These are phyloP conservation scores for Botrytis cinerea DNA, from an alignment of 2,329 filamentous ascomycete genomes.

Conservation along the genomic window DNA sequence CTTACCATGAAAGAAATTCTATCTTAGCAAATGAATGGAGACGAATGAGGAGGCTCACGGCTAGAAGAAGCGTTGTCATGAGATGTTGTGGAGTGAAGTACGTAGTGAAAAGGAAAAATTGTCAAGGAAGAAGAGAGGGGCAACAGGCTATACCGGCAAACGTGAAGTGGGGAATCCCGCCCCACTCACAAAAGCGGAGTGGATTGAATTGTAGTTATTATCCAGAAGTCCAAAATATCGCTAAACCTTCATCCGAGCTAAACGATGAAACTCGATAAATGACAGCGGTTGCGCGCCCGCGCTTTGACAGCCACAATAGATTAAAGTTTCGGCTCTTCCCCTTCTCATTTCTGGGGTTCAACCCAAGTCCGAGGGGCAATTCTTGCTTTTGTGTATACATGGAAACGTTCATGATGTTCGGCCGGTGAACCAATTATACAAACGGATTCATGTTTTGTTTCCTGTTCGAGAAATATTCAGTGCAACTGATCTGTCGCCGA, in stretches of 20 bases:
- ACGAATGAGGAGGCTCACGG: background rate
- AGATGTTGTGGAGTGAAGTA: background rate
- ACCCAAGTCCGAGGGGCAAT: background rate
- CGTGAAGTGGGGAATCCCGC: background rate
- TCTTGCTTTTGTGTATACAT: background rate
- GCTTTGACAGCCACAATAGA: constrained; percentile 3
- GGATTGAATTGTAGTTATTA: background rate
- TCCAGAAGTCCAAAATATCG: background rate
- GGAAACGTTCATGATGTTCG: background rate
- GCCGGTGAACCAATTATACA: background rate
- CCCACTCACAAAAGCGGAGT: background rate
- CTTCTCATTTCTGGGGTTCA: background rate
- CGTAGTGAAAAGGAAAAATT: background rate
- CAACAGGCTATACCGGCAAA: background rate
- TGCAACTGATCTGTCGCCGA: background rate
- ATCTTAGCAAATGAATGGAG: background rate
- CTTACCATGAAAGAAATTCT: background rate
- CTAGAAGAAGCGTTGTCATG: background rate
- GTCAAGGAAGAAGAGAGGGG: constrained; percentile 12
- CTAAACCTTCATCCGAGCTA: background rate
- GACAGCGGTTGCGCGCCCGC: constrained; percentile 14
- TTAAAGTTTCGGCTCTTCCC: constrained; percentile 1
- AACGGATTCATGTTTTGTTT: background rate
- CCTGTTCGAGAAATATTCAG: background rate
- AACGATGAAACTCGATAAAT: constrained; percentile 2